These are phyloP conservation scores for Phytophthora europaea DNA, from an alignment of 352 stramenopile genomes.

Conservation along the genomic window DNA sequence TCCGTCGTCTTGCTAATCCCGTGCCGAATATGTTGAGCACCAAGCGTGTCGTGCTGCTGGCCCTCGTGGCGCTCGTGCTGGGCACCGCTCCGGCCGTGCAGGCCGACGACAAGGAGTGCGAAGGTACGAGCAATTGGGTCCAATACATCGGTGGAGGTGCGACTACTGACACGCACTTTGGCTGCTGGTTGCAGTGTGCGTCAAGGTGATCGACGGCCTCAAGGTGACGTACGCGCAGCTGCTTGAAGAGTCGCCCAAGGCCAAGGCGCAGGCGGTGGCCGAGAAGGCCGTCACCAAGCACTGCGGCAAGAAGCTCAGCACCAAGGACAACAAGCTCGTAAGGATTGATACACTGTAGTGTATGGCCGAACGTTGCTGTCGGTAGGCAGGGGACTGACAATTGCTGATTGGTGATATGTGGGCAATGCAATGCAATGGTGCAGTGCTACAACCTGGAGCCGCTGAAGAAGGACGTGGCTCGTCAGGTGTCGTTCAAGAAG, in stretches of 20 bases:
- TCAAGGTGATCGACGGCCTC: conserved; percentile 93
- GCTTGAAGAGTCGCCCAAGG: conserved; percentile 78
- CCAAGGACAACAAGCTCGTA: conserved; percentile 94
- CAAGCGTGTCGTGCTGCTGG: conserved; percentile 72
- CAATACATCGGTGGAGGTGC: conserved; percentile 1
- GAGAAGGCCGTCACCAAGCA: conserved; percentile 89
- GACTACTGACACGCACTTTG: conserved; percentile 9
- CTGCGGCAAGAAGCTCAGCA: conserved; percentile 85
- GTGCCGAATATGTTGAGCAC: conserved; percentile 55
- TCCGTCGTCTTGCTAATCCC: conserved; percentile 11
- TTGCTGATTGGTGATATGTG: not conserved
- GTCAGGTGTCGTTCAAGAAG: conserved; percentile 94
- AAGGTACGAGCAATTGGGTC: conserved; percentile 67
- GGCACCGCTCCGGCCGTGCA: conserved; percentile 37
- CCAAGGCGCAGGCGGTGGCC: conserved; percentile 79
- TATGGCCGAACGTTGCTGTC: not conserved
- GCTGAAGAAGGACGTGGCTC: conserved; percentile 95
- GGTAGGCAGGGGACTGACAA: not conserved
- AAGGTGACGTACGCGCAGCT: conserved; percentile 77
- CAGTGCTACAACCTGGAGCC: conserved; percentile 96
- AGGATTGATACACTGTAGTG: conserved; percentile 8
- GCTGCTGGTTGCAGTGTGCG: conserved; percentile 74
- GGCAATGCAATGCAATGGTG: conserved; percentile 15
- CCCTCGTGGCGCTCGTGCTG: conserved; percentile 74
- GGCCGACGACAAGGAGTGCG: conserved; percentile 87